phyloP scores from a whole-genome alignment of 208 protist species.

The Crithidia mellificae region DNA sequence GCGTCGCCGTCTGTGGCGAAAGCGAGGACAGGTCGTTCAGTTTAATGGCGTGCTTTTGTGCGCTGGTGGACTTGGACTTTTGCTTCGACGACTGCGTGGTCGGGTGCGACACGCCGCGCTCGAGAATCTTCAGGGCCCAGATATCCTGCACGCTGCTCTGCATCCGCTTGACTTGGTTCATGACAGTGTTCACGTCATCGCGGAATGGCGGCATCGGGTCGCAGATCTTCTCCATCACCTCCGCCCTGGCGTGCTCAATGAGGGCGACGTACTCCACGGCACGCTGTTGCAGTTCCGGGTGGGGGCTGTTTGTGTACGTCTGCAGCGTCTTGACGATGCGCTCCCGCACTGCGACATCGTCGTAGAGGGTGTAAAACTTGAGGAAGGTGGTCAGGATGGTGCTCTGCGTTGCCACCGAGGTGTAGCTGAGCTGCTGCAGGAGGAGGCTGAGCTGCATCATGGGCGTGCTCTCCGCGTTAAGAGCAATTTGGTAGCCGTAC shows the following conservation, averaged over 20 bases:
- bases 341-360: slow-evolving; percentile 73
- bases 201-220: slow-evolving; percentile 72
- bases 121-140: slow-evolving; percentile 45
- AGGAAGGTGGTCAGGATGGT: slow-evolving; percentile 94
- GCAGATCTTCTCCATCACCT: slow-evolving; percentile 72
- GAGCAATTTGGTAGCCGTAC: slow-evolving; percentile 96
- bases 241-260: slow-evolving; percentile 56
- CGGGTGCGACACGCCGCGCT: slow-evolving; percentile 22
- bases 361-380: slow-evolving; percentile 96
- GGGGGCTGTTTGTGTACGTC: slow-evolving; percentile 66
- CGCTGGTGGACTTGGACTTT: slow-evolving; percentile 19
- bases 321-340: slow-evolving; percentile 78
- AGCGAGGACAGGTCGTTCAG: slow-evolving; percentile 92
- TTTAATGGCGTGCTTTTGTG: slow-evolving; percentile 58
- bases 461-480: slow-evolving; percentile 84
- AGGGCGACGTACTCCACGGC: slow-evolving; percentile 94
- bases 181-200: slow-evolving; percentile 43
- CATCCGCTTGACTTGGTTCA: slow-evolving; percentile 37
- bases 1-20: slow-evolving; percentile 96
- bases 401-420: slow-evolving; percentile 69
- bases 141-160: slow-evolving; percentile 38
- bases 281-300: slow-evolving; percentile 98
- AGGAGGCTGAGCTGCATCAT: slow-evolving; percentile 87
- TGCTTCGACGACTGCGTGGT: slow-evolving; percentile 6
- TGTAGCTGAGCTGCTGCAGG: slow-evolving; percentile 69